Evolutionary conservation across 257 asterid genomes (phyloP).

Genomic region (Nicotiana paniculata): DNA sequence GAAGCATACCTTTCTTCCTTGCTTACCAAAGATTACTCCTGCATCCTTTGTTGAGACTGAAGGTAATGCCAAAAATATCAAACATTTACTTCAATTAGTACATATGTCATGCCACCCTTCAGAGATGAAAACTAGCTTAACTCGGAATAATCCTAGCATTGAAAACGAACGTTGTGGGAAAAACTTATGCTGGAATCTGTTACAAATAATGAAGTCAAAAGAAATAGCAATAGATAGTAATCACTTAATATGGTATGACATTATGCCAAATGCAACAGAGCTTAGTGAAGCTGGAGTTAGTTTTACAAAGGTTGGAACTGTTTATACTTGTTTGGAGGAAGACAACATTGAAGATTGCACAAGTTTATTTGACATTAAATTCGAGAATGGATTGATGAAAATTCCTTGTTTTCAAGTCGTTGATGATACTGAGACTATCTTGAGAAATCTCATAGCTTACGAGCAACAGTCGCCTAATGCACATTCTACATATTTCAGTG

Average conservation of each 20-base stretch:
- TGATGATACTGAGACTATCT: constrained; percentile 14
- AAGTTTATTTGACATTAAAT: constrained; percentile 11
- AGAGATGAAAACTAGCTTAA: too few species aligned
- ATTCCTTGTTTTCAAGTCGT: constrained; percentile 2
- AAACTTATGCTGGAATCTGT: too few species aligned
- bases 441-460: constrained; percentile 20
- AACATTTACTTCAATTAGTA: constrained; percentile 14
- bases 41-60: neutral
- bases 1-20: neutral
- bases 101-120: constrained; percentile 9
- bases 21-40: constrained; percentile 4
- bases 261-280: too few species aligned
- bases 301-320: neutral
- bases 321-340: neutral
- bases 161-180: neutral
- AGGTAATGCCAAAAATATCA: neutral
- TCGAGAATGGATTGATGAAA: neutral
- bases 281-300: constrained; percentile 5
- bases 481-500: neutral
- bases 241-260: too few species aligned
- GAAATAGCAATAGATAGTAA: too few species aligned
- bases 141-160: too few species aligned
- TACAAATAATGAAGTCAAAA: too few species aligned
- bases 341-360: neutral
- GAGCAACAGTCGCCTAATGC: constrained; percentile 7